Percentiles rank a stretch among this genome's conserved stretches.
phyloP scores from a whole-genome alignment of 1,284 basidiomycete species.

The Exobasidium rhododendri region DNA sequence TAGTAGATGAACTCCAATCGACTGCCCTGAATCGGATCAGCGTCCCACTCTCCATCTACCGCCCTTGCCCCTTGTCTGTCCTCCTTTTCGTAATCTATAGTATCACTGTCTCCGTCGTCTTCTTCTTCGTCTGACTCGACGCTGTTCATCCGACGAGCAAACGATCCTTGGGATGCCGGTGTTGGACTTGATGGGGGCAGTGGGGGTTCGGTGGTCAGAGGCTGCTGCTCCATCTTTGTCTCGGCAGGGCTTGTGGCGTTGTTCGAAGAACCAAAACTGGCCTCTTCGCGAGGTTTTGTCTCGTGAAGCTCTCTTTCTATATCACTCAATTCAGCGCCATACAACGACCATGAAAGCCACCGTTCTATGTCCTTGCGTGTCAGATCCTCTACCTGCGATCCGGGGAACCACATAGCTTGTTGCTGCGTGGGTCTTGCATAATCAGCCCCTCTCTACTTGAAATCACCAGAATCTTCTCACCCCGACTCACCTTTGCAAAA shows the following conservation, averaged over 20 bases:
- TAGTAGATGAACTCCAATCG: slow-evolving; percentile 40
- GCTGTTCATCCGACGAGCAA: background rate
- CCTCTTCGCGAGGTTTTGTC: too few relatives aligned
- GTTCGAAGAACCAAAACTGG: too few relatives aligned
- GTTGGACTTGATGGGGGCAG: background rate
- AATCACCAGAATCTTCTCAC: too few relatives aligned
- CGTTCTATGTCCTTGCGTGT: slow-evolving; percentile 39
- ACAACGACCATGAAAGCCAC: slow-evolving; percentile 51
- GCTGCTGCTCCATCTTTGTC: background rate
- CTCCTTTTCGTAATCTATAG: slow-evolving; percentile 21
- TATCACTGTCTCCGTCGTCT: background rate
- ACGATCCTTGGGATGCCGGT: slow-evolving; percentile 9
- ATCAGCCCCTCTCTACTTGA: too few relatives aligned
- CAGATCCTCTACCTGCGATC: slow-evolving; percentile 26
- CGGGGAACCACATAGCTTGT: slow-evolving; percentile 45
- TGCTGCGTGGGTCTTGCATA: background rate
- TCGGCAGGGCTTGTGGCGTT: too few relatives aligned
- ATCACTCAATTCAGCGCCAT: slow-evolving; percentile 33
- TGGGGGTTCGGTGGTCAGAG: background rate
- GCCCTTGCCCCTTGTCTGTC: slow-evolving; percentile 23
- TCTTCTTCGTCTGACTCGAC: background rate
- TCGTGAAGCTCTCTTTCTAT: slow-evolving; percentile 36
- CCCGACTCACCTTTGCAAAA: slow-evolving; percentile 27
- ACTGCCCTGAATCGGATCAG: slow-evolving; percentile 24
- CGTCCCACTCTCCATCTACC: slow-evolving; percentile 29